Conservation (phyloP, 306 rosid genomes). For the Biancaea sappan region DNA sequence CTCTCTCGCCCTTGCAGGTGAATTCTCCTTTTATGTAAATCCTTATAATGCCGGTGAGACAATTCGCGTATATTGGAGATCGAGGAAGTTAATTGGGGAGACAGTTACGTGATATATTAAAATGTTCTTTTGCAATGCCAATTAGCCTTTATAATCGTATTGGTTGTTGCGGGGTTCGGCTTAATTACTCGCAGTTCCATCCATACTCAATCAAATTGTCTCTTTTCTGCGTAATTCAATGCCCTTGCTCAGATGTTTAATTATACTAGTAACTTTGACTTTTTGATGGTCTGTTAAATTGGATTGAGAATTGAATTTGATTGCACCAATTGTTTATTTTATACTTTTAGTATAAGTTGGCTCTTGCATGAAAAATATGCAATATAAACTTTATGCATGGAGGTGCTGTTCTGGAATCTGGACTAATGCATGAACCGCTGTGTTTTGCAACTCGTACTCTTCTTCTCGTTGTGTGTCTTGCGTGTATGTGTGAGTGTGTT, state of each 20-base stretch:
- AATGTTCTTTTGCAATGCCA: neutral
- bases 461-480: no score
- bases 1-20: conserved; percentile 80
- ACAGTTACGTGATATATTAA: neutral
- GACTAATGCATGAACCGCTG: conserved; percentile 20
- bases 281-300: neutral
- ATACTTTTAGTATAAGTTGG: neutral
- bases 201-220: neutral
- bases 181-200: neutral
- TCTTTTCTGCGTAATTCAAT: neutral
- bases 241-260: neutral
- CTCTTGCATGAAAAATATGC: neutral
- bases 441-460: neutral
- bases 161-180: neutral
- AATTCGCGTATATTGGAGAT: neutral
- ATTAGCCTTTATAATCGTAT: neutral
- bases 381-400: neutral
- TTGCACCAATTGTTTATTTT: neutral
- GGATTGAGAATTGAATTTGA: neutral
- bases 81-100: neutral
- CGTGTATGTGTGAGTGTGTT: no score
- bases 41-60: conserved; percentile 1
- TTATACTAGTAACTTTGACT: neutral
- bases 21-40: neutral
- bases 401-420: neutral